These are phyloP conservation scores for Mucor indicus DNA, from an alignment of 371 early-diverging fungal species.

Conservation along the genomic window DNA sequence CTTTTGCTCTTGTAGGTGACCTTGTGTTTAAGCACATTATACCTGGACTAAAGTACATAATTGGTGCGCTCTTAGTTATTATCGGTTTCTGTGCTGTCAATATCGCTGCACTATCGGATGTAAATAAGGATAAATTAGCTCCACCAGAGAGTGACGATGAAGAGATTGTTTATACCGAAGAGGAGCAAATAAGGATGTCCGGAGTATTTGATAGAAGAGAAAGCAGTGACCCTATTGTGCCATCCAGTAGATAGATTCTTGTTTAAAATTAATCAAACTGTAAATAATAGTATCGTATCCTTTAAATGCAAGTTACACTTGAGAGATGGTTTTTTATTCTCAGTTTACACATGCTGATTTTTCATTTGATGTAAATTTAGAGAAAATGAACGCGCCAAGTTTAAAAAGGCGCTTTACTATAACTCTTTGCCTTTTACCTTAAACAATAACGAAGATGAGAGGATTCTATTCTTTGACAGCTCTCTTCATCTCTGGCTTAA, in stretches of 20 bases:
- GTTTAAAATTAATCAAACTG: too few relatives aligned
- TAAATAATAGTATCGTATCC: too few relatives aligned
- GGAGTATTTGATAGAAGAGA: neutral
- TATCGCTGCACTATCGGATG: conserved; percentile 8
- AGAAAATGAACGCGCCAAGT: neutral
- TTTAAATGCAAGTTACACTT: too few relatives aligned
- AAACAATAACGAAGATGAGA: conserved; percentile 8
- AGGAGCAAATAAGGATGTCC: neutral
- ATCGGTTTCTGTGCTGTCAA: conserved; percentile 64
- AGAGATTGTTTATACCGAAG: neutral
- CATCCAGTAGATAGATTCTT: too few relatives aligned
- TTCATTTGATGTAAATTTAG: neutral
- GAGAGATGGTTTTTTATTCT: too few relatives aligned
- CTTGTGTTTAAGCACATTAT: conserved; percentile 55
- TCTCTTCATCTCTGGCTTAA: conserved; percentile 9
- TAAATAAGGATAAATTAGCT: neutral
- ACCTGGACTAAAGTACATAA: conserved; percentile 49
- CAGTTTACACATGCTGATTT: neutral
- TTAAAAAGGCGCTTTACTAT: too few relatives aligned
- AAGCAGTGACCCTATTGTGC: neutral
- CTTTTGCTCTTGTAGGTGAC: conserved; percentile 70
- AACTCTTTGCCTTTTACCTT: neutral
- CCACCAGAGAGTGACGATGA: neutral
- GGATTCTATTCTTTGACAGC: conserved; percentile 12
- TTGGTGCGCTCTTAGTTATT: conserved; percentile 64